Evolutionary conservation across 31 red algal species (phyloP).

Genomic region (Odonthalia washingtoniensis): DNA sequence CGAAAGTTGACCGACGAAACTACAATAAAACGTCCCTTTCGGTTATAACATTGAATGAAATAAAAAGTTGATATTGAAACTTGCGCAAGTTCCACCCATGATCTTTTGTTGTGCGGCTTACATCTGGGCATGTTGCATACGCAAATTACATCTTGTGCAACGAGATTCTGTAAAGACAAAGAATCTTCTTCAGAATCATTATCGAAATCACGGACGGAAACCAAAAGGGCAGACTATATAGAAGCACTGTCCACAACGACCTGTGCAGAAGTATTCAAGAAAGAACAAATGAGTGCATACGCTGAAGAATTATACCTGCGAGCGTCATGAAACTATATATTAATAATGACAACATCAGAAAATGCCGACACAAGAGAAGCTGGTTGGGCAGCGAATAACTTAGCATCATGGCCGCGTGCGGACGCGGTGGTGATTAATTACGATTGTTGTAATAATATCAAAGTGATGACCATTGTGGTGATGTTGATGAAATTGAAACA

Average conservation of each 20-base stretch:
- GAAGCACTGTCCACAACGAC: constrained; percentile 45
- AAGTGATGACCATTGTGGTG: no score
- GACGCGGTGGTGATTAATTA: no score
- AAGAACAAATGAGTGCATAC: constrained; percentile 60
- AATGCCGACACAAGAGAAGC: constrained; percentile 74
- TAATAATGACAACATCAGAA: constrained; percentile 81
- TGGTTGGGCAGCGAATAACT: constrained; percentile 65
- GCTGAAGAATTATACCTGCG: constrained; percentile 68
- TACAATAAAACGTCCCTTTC: no score
- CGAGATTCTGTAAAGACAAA: constrained; percentile 22
- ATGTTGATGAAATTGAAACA: no score
- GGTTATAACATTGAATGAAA: no score
- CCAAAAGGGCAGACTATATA: constrained; percentile 46
- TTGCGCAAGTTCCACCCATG: constrained; percentile 81
- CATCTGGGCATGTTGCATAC: constrained; percentile 96
- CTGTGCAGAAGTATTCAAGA: constrained; percentile 44
- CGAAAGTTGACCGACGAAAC: no score
- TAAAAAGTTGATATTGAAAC: constrained; percentile 91
- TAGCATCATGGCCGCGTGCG: constrained; percentile 69
- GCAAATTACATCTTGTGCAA: constrained; percentile 71
- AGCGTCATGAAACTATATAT: constrained; percentile 87
- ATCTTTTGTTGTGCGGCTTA: constrained; percentile 89
- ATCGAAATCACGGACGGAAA: constrained; percentile 75
- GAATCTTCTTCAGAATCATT: constrained; percentile 43
- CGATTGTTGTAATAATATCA: no score